These are phyloP conservation scores for Pseudogymnoascus sp. DNA, from an alignment of 2,329 filamentous ascomycete genomes.

Conservation along the genomic window DNA sequence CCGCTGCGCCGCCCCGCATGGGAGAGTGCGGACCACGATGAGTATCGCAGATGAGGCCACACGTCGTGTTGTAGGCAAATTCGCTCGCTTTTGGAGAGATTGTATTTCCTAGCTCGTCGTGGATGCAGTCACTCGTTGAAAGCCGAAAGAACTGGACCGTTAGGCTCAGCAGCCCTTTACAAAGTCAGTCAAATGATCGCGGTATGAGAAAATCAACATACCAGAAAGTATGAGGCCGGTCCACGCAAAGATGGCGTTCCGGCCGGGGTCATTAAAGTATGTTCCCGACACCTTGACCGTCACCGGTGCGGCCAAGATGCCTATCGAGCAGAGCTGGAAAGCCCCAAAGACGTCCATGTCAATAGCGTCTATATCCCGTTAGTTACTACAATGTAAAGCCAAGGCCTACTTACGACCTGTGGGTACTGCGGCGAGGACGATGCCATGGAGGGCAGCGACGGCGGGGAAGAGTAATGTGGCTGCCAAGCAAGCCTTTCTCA, in stretches of 20 bases:
- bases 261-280: conserved; percentile 56
- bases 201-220: conserved; percentile 25
- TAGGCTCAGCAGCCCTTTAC: conserved; percentile 49
- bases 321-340: conserved; percentile 60
- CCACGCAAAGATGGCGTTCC: conserved; percentile 62
- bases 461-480: conserved; percentile 56
- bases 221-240: conserved; percentile 53
- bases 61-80: conserved; percentile 42
- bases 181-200: conserved; percentile 5
- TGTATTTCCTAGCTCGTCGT: conserved; percentile 32
- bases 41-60: conserved; percentile 41
- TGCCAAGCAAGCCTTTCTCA: conserved; percentile 55
- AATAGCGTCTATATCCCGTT: conserved; percentile 42
- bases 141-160: conserved; percentile 58
- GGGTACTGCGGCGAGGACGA: conserved; percentile 53
- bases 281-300: conserved; percentile 55
- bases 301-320: conserved; percentile 55
- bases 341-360: conserved; percentile 64
- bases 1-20: conserved; percentile 46
- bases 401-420: conserved; percentile 41
- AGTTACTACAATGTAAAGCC: not conserved
- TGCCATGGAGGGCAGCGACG: conserved; percentile 55
- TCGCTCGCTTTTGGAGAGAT: conserved; percentile 29
- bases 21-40: conserved; percentile 44
- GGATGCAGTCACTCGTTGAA: conserved; percentile 36